Evolutionary conservation across 768 basidiomycete genomes (phyloP).

Genomic region (Rhodotorula graminis): DNA sequence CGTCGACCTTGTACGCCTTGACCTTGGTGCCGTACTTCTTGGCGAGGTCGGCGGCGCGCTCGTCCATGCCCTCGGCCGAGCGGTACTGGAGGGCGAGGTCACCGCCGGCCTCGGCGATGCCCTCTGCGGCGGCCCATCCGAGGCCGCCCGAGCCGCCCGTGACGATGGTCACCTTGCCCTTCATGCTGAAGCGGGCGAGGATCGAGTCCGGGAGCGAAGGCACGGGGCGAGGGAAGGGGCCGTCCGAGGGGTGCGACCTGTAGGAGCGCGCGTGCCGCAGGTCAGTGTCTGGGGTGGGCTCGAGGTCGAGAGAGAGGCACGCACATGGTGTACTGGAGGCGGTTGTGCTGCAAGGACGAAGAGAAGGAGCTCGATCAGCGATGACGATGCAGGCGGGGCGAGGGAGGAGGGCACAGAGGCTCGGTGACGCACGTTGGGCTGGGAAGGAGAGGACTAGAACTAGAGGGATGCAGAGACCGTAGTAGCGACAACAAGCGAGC

Average conservation of each 20-base stretch:
- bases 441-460: too few species aligned
- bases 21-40: constrained; percentile 40
- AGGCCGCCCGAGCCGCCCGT: constrained; percentile 32
- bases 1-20: constrained; percentile 45
- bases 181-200: constrained; percentile 29
- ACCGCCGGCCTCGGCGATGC: constrained; percentile 38
- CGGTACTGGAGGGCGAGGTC: constrained; percentile 45
- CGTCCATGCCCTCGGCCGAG: constrained; percentile 39
- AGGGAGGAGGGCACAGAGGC: background rate
- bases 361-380: background rate
- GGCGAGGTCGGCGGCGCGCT: constrained; percentile 40
- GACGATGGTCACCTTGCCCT: constrained; percentile 30
- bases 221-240: constrained; percentile 27
- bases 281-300: background rate
- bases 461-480: too few species aligned
- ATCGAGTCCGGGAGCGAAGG: constrained; percentile 17
- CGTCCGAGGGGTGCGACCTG: constrained; percentile 26
- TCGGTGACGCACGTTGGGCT: background rate
- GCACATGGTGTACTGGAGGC: background rate
- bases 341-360: background rate
- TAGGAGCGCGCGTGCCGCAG: background rate
- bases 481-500: too few species aligned
- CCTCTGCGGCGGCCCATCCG: constrained; percentile 29
- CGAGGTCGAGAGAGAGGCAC: background rate
- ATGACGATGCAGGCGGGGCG: background rate